Base-by-base conservation (phyloP, 768 basidiomycete species). In the Suillus weaverae region DNA sequence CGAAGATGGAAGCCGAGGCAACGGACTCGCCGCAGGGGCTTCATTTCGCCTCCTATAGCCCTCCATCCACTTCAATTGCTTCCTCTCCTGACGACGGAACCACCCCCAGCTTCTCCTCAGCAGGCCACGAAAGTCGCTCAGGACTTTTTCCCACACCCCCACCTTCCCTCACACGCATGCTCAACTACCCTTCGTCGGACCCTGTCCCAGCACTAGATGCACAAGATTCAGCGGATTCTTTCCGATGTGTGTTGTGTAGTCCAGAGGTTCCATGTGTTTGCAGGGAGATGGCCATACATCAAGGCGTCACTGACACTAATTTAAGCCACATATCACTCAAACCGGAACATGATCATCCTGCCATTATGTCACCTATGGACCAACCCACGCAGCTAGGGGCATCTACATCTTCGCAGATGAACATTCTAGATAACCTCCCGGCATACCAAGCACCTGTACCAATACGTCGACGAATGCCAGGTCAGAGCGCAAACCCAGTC, bases 401-500 rank as follows among this genome's bases (percentile, higher is more conserved):
- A 9, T 68, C 76, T 26, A 53, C 77, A n/a, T 67, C 74, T 54
- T 67, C 74, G 36, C 72, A 71, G 35, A 65, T 77, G n/a, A 92
- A 88, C 60, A 89, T 91, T 62, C 81, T 92, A 46, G 90, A 92
- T 64, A 87, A 90, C 68, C 83, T 92, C 1, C 90, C 92, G 43
- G 83, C 87, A 11, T 94, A 90, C 73, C 90, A 94, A 70, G 87
- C 92, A 0, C 85, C 94, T 3, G 87, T 96, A 33, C 92, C 93
- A 38, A 85, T 96, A 43, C 89, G 89, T 61, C 87, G 89, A 46
- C 83, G 85, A 36, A 67, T 78, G 39, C 70, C 78, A 2, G 69
- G 74, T 48, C 71, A 78, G 18, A 76, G 74, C 6, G 69, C 76
- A 41, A 85, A 83, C 62, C 76, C 84, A 14, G 76, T 90, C 41